A percentile compares a stretch with the other conserved stretches of the same genome.
Evolutionary conservation across 495 filamentous ascomycete species (phyloP).

Genomic region (Aspergillus funiculosus): DNA sequence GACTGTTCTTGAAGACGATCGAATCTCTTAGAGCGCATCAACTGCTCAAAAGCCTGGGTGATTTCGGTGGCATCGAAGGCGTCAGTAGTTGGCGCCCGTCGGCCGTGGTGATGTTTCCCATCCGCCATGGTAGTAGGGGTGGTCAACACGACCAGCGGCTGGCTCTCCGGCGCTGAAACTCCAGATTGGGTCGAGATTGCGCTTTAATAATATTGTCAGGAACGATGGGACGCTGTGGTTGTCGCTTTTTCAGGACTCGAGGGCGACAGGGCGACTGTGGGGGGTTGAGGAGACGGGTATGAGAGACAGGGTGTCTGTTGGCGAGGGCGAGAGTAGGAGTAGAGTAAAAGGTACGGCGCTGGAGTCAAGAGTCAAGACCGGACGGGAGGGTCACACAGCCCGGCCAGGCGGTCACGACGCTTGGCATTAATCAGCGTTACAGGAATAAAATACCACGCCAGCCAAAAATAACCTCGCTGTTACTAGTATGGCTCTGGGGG

Average conservation of each 20-base stretch:
- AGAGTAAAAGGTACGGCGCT: constrained; percentile 21
- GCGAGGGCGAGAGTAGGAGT: constrained; percentile 7
- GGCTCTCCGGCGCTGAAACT: constrained; percentile 7
- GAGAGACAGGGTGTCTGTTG: background rate
- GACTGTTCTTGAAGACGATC: constrained; percentile 63
- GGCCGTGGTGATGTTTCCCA: constrained; percentile 30
- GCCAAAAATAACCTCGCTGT: constrained; percentile 15
- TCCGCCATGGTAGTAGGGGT: constrained; percentile 36
- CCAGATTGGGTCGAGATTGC: constrained; percentile 14
- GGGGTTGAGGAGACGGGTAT: background rate
- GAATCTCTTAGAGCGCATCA: constrained; percentile 71
- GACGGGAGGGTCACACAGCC: constrained; percentile 25
- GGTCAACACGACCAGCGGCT: constrained; percentile 20
- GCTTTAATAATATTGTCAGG: background rate
- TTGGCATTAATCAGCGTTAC: constrained; percentile 24
- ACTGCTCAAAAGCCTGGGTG: constrained; percentile 65
- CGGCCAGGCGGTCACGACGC: constrained; percentile 28
- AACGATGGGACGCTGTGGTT: no score
- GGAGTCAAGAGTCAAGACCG: constrained; percentile 12
- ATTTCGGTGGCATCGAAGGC: constrained; percentile 46
- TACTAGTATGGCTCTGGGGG: background rate
- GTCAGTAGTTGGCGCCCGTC: constrained; percentile 27
- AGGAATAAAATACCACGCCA: background rate
- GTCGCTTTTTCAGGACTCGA: constrained; percentile 2
- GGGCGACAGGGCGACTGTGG: background rate